Conservation (phyloP, 352 stramenopile genomes). For the Pythium pectinolyticum region DNA sequence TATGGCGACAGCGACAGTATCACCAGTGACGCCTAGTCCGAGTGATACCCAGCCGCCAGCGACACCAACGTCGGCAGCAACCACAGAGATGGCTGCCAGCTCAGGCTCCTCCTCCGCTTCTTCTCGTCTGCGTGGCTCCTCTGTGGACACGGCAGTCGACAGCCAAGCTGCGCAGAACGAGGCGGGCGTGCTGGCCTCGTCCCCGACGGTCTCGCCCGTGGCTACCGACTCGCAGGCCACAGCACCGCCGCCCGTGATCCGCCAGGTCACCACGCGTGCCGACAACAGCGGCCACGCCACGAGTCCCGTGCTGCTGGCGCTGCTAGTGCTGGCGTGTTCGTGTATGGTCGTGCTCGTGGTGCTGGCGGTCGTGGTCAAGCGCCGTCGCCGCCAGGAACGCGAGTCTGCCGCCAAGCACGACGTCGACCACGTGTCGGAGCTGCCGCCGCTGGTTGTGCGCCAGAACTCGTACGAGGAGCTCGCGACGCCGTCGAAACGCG, state of each 20-base stretch:
- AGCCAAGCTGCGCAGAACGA: background rate
- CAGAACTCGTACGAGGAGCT: conserved; percentile 33
- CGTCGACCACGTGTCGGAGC: conserved; percentile 24
- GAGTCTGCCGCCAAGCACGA: conserved; percentile 19
- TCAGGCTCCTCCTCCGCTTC: background rate
- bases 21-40: conserved; percentile 6
- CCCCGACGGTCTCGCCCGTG: background rate
- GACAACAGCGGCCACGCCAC: conserved; percentile 16
- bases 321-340: conserved; percentile 28
- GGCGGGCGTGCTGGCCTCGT: background rate
- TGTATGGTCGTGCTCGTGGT: conserved; percentile 28
- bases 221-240: background rate
- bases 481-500: conserved; percentile 18
- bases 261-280: conserved; percentile 11
- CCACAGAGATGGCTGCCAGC: background rate
- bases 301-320: conserved; percentile 31
- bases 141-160: too few relatives aligned
- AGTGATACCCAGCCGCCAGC: conserved; percentile 10
- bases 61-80: conserved; percentile 2
- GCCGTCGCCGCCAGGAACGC: conserved; percentile 24
- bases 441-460: conserved; percentile 19
- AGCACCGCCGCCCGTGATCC: conserved; percentile 2
- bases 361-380: conserved; percentile 32
- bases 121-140: conserved; percentile 5
- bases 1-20: background rate